Conservation (phyloP, 768 basidiomycete species). For the Xerocomus brunneocitrinus region DNA sequence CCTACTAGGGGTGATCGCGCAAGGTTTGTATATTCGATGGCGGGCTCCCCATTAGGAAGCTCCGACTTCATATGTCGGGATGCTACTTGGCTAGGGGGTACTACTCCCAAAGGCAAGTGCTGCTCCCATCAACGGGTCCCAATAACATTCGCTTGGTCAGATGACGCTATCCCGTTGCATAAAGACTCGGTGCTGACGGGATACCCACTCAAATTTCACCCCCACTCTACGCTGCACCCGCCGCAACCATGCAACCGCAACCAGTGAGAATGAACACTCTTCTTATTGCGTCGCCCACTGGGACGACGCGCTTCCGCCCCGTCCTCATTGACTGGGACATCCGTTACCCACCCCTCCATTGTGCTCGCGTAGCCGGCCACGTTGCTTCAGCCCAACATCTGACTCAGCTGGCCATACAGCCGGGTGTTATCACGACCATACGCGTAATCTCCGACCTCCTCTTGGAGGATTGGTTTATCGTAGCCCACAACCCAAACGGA, state of each 20-base stretch:
- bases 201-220: not conserved
- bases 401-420: slow-evolving; percentile 40
- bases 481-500: slow-evolving; percentile 37
- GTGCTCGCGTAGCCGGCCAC: slow-evolving; percentile 12
- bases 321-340: slow-evolving; percentile 46
- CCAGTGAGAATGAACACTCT: slow-evolving; percentile 14
- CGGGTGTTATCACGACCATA: slow-evolving; percentile 35
- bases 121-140: slow-evolving; percentile 4
- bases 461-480: slow-evolving; percentile 40
- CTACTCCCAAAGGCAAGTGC: slow-evolving; percentile 18
- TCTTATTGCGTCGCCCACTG: slow-evolving; percentile 10
- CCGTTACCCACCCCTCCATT: slow-evolving; percentile 36
- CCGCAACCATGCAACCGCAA: slow-evolving; percentile 15
- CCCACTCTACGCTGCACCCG: slow-evolving; percentile 1
- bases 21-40: slow-evolving; percentile 4
- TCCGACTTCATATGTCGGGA: not conserved
- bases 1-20: not conserved
- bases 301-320: slow-evolving; percentile 7
- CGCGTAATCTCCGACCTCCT: slow-evolving; percentile 45
- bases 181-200: slow-evolving; percentile 9
- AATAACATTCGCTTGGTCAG: not conserved
- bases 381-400: slow-evolving; percentile 26
- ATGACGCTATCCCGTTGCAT: slow-evolving; percentile 5
- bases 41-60: slow-evolving; percentile 7
- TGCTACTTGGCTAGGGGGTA: not conserved